These are phyloP conservation scores for Microdochium nivale DNA, from an alignment of 2,329 filamentous ascomycete genomes.

Conservation along the genomic window DNA sequence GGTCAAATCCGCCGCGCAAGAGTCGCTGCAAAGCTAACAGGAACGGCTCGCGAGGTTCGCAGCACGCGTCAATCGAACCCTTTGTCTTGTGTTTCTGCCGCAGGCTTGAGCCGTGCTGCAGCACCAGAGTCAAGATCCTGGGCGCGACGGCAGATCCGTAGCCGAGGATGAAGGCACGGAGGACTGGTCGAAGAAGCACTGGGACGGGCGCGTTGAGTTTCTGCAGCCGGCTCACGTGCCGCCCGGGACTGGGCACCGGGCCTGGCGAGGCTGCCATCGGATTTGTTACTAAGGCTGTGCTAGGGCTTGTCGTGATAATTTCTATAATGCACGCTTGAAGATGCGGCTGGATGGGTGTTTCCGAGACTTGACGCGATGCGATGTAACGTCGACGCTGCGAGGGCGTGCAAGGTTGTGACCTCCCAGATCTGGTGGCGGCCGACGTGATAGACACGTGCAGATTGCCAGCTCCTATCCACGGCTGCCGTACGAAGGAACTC, in stretches of 20 bases:
- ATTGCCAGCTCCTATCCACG: too few species aligned
- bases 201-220: constrained; percentile 25
- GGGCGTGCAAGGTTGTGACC: too few species aligned
- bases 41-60: constrained; percentile 17
- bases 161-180: constrained; percentile 52
- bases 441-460: too few species aligned
- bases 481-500: too few species aligned
- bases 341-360: neutral
- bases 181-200: constrained; percentile 41
- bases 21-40: constrained; percentile 28
- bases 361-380: neutral
- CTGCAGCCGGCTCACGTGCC: neutral
- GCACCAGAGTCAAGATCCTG: constrained; percentile 43
- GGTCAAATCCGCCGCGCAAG: constrained; percentile 41
- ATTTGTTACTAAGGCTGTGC: neutral
- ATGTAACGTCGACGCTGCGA: neutral
- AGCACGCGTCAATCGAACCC: constrained; percentile 10
- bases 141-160: constrained; percentile 52
- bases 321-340: neutral
- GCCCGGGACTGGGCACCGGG: neutral
- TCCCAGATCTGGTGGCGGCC: neutral
- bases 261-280: neutral
- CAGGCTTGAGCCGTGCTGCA: constrained; percentile 35
- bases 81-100: constrained; percentile 21
- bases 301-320: neutral